phyloP scores from a whole-genome alignment of 2,329 filamentous ascomycete species.

The Ramularia endophylla region DNA sequence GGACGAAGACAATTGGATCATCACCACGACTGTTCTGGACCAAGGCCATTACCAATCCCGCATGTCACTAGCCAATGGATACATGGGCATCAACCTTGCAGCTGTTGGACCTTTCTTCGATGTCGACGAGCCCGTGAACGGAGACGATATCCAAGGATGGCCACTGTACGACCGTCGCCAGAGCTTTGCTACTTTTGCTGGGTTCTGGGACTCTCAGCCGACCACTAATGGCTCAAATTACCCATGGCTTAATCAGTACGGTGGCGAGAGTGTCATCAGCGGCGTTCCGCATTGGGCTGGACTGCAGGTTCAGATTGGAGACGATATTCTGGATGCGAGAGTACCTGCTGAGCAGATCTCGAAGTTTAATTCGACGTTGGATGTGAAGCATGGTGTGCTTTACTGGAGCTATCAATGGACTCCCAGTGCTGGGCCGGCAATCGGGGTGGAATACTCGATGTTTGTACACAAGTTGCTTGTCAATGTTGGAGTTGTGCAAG shows the following conservation, averaged over 20 bases:
- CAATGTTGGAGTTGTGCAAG: constrained; percentile 55
- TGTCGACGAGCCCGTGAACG: constrained; percentile 48
- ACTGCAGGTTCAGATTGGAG: constrained; percentile 51
- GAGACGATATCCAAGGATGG: constrained; percentile 56
- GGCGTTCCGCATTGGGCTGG: constrained; percentile 66
- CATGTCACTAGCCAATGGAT: constrained; percentile 57
- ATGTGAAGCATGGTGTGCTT: constrained; percentile 57
- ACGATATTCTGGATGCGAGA: constrained; percentile 53
- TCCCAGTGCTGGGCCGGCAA: constrained; percentile 44
- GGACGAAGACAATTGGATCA: constrained; percentile 53
- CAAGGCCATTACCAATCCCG: constrained; percentile 57
- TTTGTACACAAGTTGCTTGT: constrained; percentile 59
- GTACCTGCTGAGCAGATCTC: constrained; percentile 54
- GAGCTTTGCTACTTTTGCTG: constrained; percentile 61
- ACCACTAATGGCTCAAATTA: constrained; percentile 58
- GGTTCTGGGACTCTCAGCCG: constrained; percentile 59
- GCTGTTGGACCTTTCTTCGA: constrained; percentile 61
- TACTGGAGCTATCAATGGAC: constrained; percentile 63
- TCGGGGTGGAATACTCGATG: constrained; percentile 59
- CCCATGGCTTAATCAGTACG: constrained; percentile 62
- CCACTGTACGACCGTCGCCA: constrained; percentile 59
- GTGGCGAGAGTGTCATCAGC: constrained; percentile 63
- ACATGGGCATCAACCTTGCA: constrained; percentile 58
- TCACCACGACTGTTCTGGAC: constrained; percentile 49
- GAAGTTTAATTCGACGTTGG: constrained; percentile 55